phyloP scores from a whole-genome alignment of 2,329 filamentous ascomycete genomes.

The Aspergillus jensenii region DNA sequence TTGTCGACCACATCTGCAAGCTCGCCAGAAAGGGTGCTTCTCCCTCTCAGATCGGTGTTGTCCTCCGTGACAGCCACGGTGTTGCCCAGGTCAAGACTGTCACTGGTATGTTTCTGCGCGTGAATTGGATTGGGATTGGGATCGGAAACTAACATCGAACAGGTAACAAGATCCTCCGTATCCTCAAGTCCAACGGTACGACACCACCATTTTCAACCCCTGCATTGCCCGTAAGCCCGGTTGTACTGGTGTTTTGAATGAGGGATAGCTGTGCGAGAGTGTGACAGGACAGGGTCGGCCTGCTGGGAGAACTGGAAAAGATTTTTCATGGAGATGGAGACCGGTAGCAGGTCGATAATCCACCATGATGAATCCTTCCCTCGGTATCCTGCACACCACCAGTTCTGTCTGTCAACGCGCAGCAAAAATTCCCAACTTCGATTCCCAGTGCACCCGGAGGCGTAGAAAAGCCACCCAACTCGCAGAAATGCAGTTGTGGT shows the following conservation, averaged over 20 bases:
- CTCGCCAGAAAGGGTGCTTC: slow-evolving; percentile 98
- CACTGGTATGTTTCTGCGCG: slow-evolving; percentile 67
- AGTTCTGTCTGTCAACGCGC: background rate
- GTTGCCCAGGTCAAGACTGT: slow-evolving; percentile 97
- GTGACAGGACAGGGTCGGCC: background rate
- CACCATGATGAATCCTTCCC: background rate
- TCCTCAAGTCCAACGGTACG: slow-evolving; percentile 96
- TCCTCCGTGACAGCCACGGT: slow-evolving; percentile 97
- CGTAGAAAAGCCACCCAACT: background rate
- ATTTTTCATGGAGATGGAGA: slow-evolving; percentile 4
- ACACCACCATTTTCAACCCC: slow-evolving; percentile 25
- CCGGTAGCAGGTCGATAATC: slow-evolving; percentile 4
- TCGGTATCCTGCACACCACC: background rate
- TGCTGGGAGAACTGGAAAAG: background rate
- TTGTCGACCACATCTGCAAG: slow-evolving; percentile 98
- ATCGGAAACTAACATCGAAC: slow-evolving; percentile 43
- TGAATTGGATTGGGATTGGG: background rate
- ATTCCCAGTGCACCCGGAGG: background rate
- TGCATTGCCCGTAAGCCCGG: background rate
- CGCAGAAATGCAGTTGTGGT: slow-evolving; percentile 15
- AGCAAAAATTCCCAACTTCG: background rate
- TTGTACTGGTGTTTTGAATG: slow-evolving; percentile 1
- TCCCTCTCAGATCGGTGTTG: slow-evolving; percentile 97
- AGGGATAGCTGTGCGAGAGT: background rate
- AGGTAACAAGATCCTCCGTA: slow-evolving; percentile 99